Base-by-base conservation (phyloP, 2,329 filamentous ascomycete genomes). In the Fusarium papillatum region DNA sequence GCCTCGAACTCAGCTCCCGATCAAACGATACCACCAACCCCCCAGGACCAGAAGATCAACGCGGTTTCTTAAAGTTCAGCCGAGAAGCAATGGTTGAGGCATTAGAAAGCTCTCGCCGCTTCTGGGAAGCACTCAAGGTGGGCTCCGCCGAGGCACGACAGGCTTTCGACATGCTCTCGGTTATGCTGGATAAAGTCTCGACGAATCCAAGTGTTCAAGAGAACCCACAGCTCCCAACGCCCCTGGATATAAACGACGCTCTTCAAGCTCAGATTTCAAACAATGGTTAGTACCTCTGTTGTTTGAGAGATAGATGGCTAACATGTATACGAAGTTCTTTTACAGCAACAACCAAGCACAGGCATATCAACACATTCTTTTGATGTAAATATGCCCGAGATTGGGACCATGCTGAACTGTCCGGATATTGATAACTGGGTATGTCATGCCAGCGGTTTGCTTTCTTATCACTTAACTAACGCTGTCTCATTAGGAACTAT, bases 351-450 rank as follows among this genome's bases (percentile, higher is more conserved):
- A n/a, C 17, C 29, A 34, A 19, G 7, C 1, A 17, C 34, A 60
- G 11, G 36, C 10, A 24, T 17, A 26, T n/a, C 2, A 66, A 55
- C 31, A 1, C 13, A 57, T 26, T 26, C 41, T 4, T 50, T 39
- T 13, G 5, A 29, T 1, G 3, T 4, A 5, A 61, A 26, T 5
- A 60, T 76, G 4, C 68, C 74, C 7, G 73, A 66, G 4, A 69
- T 76, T 11, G 71, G 69, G 13, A 67, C 61, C 7, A 76, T 78
- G 67, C 13, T 78, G 7, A 69, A 69, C 13, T 71, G 57, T 8
- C 69, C 76, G 0, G 76, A 78, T 4, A 66, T 68, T 9, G 65
- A 78, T 7, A 68, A 78, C 16, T 78, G 76, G 76, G 76, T 78
- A 62, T n/a, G 62, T 66, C 13, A 36, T 36, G 13, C 13, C 26